These are phyloP conservation scores for barrel medic (Medicago truncatula) DNA, from an alignment of 306 rosid species.

Conservation along the genomic window DNA sequence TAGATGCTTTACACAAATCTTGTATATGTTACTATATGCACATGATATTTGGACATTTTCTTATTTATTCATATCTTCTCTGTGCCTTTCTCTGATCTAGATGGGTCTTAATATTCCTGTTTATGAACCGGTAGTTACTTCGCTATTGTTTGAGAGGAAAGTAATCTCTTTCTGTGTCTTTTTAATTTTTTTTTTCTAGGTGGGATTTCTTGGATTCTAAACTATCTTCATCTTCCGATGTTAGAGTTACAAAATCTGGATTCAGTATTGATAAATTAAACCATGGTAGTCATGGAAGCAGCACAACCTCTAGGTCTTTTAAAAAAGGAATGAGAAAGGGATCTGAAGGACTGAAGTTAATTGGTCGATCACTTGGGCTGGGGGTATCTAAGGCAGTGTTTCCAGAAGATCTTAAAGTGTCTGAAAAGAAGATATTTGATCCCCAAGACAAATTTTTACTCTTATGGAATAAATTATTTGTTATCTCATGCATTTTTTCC, in stretches of 20 bases:
- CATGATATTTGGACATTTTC: slow-evolving; percentile 24
- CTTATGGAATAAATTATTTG: slow-evolving; percentile 79
- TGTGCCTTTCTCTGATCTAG: slow-evolving; percentile 30
- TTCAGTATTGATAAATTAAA: slow-evolving; percentile 70
- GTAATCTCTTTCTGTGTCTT: slow-evolving; percentile 34
- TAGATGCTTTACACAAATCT: slow-evolving; percentile 11
- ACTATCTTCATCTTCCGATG: slow-evolving; percentile 71
- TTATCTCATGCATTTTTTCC: slow-evolving; percentile 84
- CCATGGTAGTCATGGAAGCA: slow-evolving; percentile 61
- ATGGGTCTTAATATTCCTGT: slow-evolving; percentile 31
- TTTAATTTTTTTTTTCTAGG: slow-evolving; percentile 54
- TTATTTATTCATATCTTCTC: slow-evolving; percentile 17
- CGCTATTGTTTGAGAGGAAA: slow-evolving; percentile 33
- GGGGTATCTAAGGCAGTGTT: slow-evolving; percentile 92
- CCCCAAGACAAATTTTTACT: slow-evolving; percentile 91
- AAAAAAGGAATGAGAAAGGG: slow-evolving; percentile 92
- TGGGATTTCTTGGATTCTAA: slow-evolving; percentile 87
- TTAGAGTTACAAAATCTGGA: slow-evolving; percentile 69
- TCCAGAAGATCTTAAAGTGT: slow-evolving; percentile 91
- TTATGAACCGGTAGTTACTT: slow-evolving; percentile 30
- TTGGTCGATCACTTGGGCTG: slow-evolving; percentile 85
- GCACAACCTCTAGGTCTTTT: slow-evolving; percentile 78
- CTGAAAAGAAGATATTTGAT: slow-evolving; percentile 90
- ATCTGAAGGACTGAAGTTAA: slow-evolving; percentile 90
- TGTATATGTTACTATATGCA: neutral